phyloP scores from a whole-genome alignment of 192 early-diverging fungal genomes.

The Cladochytrium replicatum region DNA sequence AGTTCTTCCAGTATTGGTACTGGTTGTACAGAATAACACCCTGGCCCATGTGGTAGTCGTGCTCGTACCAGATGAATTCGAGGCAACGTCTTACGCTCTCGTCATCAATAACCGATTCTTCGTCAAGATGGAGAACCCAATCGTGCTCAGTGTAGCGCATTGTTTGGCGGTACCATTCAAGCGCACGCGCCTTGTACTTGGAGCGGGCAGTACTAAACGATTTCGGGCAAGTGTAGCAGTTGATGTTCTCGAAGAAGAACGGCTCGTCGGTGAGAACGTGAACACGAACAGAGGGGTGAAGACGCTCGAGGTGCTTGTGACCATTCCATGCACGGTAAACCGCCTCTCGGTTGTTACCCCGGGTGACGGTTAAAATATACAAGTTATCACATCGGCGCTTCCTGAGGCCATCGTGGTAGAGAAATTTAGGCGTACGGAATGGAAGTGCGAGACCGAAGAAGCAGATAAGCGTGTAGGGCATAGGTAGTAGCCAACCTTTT shows the following conservation, averaged over 20 bases:
- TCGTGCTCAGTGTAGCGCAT: conserved; percentile 45
- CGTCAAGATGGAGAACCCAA: conserved; percentile 49
- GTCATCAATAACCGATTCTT: conserved; percentile 51
- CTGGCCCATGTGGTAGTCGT: conserved; percentile 42
- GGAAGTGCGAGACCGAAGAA: conserved; percentile 45
- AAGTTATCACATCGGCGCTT: conserved; percentile 46
- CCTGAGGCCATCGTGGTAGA: conserved; percentile 36
- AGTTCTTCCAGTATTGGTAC: conserved; percentile 44
- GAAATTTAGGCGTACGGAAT: conserved; percentile 44
- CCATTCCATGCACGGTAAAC: conserved; percentile 47
- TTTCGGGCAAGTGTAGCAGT: conserved; percentile 50
- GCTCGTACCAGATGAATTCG: conserved; percentile 50
- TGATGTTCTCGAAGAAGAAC: conserved; percentile 52
- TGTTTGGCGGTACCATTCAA: conserved; percentile 51
- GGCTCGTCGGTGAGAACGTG: conserved; percentile 51
- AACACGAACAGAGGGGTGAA: conserved; percentile 43
- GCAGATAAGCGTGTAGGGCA: conserved; percentile 50
- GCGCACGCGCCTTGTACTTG: conserved; percentile 50
- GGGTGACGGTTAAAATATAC: conserved; percentile 48
- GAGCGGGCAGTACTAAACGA: conserved; percentile 29
- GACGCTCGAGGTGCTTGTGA: conserved; percentile 40
- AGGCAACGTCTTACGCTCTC: conserved; percentile 36
- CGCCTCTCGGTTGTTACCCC: conserved; percentile 42
- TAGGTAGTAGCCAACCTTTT: conserved; percentile 39
- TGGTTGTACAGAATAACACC: conserved; percentile 53